A percentile compares a stretch with the other conserved stretches of the same genome.
Conservation (phyloP, 345 rosid species). For the Kandelia obovata region DNA sequence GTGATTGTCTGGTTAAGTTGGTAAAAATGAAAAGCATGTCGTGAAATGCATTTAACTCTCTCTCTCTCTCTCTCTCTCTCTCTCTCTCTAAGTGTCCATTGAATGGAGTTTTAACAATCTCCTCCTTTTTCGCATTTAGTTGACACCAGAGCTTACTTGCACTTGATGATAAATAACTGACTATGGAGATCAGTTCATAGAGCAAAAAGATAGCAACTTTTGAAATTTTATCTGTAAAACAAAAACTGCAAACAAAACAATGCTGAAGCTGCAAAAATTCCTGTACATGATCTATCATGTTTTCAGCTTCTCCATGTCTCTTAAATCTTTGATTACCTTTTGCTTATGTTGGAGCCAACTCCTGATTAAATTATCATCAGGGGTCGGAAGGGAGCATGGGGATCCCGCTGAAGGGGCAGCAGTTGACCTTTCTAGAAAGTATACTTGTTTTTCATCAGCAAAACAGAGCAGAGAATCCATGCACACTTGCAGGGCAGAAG, state of each 20-base stretch:
- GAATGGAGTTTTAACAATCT: too few relatives aligned
- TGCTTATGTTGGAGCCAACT: conserved; percentile 42
- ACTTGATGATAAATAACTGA: too few relatives aligned
- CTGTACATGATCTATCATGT: background rate
- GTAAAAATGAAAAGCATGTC: too few relatives aligned
- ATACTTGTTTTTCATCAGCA: conserved; percentile 55
- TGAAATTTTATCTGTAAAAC: too few relatives aligned
- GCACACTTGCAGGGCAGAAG: conserved; percentile 66
- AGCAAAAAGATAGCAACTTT: too few relatives aligned
- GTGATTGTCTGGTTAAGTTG: too few relatives aligned
- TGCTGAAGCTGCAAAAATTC: conserved; percentile 14
- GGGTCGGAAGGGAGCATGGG: conserved; percentile 52
- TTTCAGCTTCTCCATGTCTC: conserved; percentile 31
- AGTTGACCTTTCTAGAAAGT: conserved; percentile 47
- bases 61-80: too few relatives aligned
- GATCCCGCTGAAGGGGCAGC: conserved; percentile 32
- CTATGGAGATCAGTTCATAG: too few relatives aligned
- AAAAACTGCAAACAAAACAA: background rate
- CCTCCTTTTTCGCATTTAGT: too few relatives aligned
- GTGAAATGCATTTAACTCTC: too few relatives aligned
- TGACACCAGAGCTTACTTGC: too few relatives aligned
- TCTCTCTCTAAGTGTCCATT: too few relatives aligned
- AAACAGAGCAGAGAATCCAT: conserved; percentile 70
- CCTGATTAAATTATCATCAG: conserved; percentile 26
- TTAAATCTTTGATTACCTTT: conserved; percentile 41